Conservation (phyloP, 2,329 filamentous ascomycete genomes). For the Xylariaceae sp. region DNA sequence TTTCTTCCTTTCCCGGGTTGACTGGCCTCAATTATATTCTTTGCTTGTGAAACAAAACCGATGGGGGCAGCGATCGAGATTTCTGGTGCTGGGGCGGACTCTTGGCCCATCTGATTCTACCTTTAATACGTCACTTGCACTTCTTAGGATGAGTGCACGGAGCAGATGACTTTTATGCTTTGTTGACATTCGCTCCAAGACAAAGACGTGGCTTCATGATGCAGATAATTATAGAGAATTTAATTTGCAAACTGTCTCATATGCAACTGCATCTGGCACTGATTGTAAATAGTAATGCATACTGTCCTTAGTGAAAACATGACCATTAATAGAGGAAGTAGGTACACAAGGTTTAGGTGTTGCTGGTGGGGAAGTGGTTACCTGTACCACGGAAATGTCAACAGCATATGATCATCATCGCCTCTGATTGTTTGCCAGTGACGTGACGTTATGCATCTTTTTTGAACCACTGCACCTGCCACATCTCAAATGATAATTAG, state of each 20-base stretch:
- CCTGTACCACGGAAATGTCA: no score
- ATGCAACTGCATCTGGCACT: no score
- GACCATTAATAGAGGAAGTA: no score
- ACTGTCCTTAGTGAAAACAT: no score
- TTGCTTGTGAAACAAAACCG: not conserved
- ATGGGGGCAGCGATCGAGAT: slow-evolving; percentile 10
- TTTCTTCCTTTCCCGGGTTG: slow-evolving; percentile 20
- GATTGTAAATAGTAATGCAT: no score
- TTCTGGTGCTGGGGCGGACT: not conserved
- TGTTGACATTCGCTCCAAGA: no score
- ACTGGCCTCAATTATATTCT: not conserved
- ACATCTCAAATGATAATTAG: no score
- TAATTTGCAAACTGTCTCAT: no score
- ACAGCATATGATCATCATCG: no score
- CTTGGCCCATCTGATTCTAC: not conserved
- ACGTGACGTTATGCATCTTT: not conserved
- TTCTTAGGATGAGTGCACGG: not conserved
- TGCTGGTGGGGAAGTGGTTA: no score
- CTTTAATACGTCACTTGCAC: slow-evolving; percentile 9
- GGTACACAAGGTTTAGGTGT: no score
- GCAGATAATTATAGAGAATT: slow-evolving; percentile 1
- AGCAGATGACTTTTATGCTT: no score
- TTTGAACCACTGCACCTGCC: not conserved
- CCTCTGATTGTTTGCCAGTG: not conserved
- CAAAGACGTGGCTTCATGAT: slow-evolving; percentile 3